Conservation (phyloP, 2,329 filamentous ascomycete genomes). For the Trichoderma asperellum region DNA sequence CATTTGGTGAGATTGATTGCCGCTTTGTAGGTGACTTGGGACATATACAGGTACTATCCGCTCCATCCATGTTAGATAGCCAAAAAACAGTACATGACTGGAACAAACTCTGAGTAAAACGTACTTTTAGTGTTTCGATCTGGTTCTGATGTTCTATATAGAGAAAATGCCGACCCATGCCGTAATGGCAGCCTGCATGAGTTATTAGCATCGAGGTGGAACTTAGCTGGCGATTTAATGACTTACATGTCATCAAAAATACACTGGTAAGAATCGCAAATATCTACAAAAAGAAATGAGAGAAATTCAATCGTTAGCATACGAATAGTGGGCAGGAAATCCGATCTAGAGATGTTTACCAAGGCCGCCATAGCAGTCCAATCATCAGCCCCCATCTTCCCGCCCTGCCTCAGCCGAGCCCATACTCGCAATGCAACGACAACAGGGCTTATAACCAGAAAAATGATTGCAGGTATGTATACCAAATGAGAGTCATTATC, state of each 20-base stretch:
- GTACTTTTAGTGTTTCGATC: neutral
- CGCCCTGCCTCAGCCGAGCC: neutral
- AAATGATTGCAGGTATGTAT: neutral
- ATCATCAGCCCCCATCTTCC: constrained; percentile 10
- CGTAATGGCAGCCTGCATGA: constrained; percentile 2
- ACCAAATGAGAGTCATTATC: neutral
- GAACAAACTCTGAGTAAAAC: neutral
- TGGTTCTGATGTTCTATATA: neutral
- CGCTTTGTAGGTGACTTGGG: constrained; percentile 9
- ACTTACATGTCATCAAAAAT: neutral
- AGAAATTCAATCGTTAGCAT: neutral
- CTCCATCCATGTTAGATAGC: neutral
- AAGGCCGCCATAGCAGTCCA: constrained; percentile 8
- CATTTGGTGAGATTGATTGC: constrained; percentile 10
- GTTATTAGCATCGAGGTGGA: neutral
- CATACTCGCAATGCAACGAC: constrained; percentile 1
- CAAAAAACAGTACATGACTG: neutral
- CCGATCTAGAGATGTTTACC: neutral
- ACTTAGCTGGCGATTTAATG: no score
- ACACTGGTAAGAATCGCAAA: neutral
- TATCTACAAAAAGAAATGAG: neutral
- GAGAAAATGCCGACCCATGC: neutral
- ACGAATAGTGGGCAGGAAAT: neutral
- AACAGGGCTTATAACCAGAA: constrained; percentile 3
- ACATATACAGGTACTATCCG: constrained; percentile 6